A percentile compares a stretch with the other conserved stretches of the same genome.
These are phyloP conservation scores for Pestalotiopsis sp. DNA, from an alignment of 2,329 filamentous ascomycete species.

Conservation along the genomic window DNA sequence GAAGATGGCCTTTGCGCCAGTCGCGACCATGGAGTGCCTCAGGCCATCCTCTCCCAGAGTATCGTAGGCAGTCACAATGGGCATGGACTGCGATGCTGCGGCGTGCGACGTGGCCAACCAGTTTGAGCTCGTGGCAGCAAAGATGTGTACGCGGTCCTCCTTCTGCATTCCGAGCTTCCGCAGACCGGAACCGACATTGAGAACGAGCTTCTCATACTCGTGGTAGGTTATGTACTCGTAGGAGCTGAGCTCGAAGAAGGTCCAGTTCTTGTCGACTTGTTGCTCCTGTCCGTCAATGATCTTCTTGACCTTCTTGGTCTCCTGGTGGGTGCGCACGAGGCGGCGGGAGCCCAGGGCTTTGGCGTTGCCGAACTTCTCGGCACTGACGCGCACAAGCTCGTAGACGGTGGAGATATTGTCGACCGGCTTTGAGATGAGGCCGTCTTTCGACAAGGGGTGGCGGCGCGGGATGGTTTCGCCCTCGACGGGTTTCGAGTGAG, in stretches of 20 bases:
- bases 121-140: slow-evolving; percentile 69
- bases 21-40: slow-evolving; percentile 71
- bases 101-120: slow-evolving; percentile 56
- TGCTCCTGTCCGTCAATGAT: slow-evolving; percentile 78
- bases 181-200: slow-evolving; percentile 71
- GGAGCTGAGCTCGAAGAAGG: slow-evolving; percentile 79
- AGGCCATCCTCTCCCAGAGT: slow-evolving; percentile 74
- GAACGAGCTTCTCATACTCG: slow-evolving; percentile 73
- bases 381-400: slow-evolving; percentile 72
- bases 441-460: slow-evolving; percentile 63
- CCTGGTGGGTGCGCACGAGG: slow-evolving; percentile 75
- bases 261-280: slow-evolving; percentile 86
- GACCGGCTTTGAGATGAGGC: slow-evolving; percentile 61
- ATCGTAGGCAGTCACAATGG: slow-evolving; percentile 79
- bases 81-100: slow-evolving; percentile 73
- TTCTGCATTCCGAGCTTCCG: slow-evolving; percentile 72
- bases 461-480: slow-evolving; percentile 79
- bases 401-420: slow-evolving; percentile 72
- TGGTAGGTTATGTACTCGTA: slow-evolving; percentile 79
- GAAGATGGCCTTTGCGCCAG: slow-evolving; percentile 72
- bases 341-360: slow-evolving; percentile 71
- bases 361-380: slow-evolving; percentile 65
- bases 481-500: slow-evolving; percentile 62
- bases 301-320: slow-evolving; percentile 91
- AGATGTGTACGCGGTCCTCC: slow-evolving; percentile 76